phyloP scores from a whole-genome alignment of 148 eudicot genomes.

The Nepenthes mirabilis region DNA sequence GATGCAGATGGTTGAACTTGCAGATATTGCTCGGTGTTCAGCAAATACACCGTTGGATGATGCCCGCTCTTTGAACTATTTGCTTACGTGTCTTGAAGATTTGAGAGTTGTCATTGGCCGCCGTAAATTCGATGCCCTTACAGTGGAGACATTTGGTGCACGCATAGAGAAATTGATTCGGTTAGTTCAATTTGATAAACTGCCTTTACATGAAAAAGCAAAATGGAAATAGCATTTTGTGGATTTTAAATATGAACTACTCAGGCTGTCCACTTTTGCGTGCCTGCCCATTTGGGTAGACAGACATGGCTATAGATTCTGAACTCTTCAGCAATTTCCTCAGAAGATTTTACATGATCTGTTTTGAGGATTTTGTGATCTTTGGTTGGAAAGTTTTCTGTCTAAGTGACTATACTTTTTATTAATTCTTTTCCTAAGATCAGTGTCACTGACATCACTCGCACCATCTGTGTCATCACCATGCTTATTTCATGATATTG shows the following conservation, averaged over 20 bases:
- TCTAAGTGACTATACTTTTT: neutral
- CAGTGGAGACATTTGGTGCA: conserved; percentile 93
- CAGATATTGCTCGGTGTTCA: conserved; percentile 90
- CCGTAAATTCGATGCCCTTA: conserved; percentile 79
- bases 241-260: no score
- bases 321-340: no score
- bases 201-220: neutral
- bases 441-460: neutral
- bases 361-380: no score
- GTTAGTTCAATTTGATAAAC: conserved; percentile 24
- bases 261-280: no score
- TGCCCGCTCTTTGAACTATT: conserved; percentile 60
- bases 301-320: no score
- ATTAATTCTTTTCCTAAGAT: neutral
- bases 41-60: conserved; percentile 77
- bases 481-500: no score
- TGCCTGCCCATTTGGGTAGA: no score
- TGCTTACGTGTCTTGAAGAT: conserved; percentile 85
- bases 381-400: no score
- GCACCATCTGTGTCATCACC: neutral
- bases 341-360: no score
- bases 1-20: conserved; percentile 87
- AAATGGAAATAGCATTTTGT: no score
- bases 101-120: conserved; percentile 66
- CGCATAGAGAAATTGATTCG: conserved; percentile 93